Base-by-base conservation (phyloP, 2,329 filamentous ascomycete genomes). In the Stagonosporopsis rhizophila region DNA sequence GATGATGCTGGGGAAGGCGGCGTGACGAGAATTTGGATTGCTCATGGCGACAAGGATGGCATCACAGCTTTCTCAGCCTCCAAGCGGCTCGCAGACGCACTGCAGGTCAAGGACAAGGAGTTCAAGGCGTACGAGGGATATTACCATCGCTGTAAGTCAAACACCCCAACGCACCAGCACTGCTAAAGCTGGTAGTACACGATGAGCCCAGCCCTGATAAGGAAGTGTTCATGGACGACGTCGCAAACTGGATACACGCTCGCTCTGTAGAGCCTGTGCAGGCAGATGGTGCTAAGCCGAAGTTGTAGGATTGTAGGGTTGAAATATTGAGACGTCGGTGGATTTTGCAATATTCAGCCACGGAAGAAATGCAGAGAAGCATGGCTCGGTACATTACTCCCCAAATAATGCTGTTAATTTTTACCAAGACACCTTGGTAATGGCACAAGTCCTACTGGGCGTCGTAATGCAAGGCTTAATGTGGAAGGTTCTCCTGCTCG, bases 91-190 rank as follows among this genome's bases (percentile, higher is more conserved):
- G 85, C 87, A 58, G 83, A 88, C 20, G 68, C 76, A 61, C 78
- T 83, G 23, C 75, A 78, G 45, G 79, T 89, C 6, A 78, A 82
- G 65, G 91, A 96, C 74, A 89, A 87, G 70, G 83, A 83, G 60
- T 87, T 91, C 70, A 89, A 86, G 79, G 77, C 81, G 19, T 96
- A 95, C 73, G 85, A 90, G 27, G 92, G 90, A 9, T 90, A 84
- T 72, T 92, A 86, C 73, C 93, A 97, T 77, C 89, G 90, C 78
- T 74, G 80, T 82, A 63, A 74, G 79, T 75, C 22, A 72, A 17
- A 27, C 3, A 22, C 17, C 22, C 22, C 15, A 5, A n/a, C 8
- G 40, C 32, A 4, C 8, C 19, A n/a, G 17, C 15, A 41, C 22
- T 25, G 51, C 65, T 72, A 49, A 73, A 39, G 32, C 40, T 25